phyloP scores from a whole-genome alignment of 2,329 filamentous ascomycete species.

The Penicillium palitans region DNA sequence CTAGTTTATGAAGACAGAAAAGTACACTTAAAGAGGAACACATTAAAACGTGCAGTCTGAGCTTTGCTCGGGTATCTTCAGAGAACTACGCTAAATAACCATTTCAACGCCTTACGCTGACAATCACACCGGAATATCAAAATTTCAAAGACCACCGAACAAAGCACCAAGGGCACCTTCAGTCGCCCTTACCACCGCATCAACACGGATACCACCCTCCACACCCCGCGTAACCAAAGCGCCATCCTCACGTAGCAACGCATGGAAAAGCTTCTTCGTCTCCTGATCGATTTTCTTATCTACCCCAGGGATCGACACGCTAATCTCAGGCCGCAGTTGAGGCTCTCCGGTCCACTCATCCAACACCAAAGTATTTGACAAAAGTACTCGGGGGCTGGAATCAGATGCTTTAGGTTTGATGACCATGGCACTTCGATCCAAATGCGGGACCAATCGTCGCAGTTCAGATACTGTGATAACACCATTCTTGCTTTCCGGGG shows the following conservation, averaged over 20 bases:
- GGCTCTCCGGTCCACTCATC: constrained; percentile 46
- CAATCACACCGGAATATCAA: not conserved
- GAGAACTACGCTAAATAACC: not conserved
- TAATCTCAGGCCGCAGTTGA: constrained; percentile 39
- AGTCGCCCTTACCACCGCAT: constrained; percentile 37
- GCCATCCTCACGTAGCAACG: constrained; percentile 31
- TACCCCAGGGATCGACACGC: constrained; percentile 26
- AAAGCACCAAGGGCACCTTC: constrained; percentile 38
- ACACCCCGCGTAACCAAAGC: constrained; percentile 7
- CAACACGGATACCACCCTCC: constrained; percentile 25
- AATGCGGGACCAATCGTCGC: constrained; percentile 36
- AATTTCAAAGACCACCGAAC: constrained; percentile 25
- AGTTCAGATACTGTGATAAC: constrained; percentile 27
- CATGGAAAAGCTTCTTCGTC: constrained; percentile 40
- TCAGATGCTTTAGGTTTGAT: constrained; percentile 25
- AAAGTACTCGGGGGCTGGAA: constrained; percentile 25
- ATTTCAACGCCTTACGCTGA: not conserved
- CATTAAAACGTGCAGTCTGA: not conserved
- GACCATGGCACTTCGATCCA: constrained; percentile 39
- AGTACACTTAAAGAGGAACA: not conserved
- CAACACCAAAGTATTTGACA: constrained; percentile 38
- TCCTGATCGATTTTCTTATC: constrained; percentile 39
- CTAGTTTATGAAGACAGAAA: not conserved
- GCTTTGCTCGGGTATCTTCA: constrained; percentile 12
- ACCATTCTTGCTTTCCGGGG: constrained; percentile 8